phyloP scores from a whole-genome alignment of 148 eudicot genomes.

The Nepenthes gracilis region DNA sequence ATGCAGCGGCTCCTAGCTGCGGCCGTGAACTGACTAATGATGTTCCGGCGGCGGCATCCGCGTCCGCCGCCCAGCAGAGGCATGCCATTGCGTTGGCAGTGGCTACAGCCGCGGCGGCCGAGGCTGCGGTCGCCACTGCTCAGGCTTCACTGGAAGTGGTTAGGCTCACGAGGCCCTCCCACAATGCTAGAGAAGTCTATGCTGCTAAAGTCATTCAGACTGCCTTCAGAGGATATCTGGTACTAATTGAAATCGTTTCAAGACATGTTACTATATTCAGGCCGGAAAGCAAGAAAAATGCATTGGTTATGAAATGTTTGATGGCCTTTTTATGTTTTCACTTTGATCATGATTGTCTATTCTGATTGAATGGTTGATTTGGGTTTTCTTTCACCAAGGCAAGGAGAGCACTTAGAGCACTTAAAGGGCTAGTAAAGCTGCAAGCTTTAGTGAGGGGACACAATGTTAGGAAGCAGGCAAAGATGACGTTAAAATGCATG shows the following conservation, averaged over 20 bases:
- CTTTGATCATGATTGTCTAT: neutral
- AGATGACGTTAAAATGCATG: constrained; percentile 51
- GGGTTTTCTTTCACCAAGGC: constrained; percentile 18
- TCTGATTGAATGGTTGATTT: neutral
- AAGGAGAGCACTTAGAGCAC: constrained; percentile 41
- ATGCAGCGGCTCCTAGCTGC: neutral
- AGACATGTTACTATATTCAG: no score
- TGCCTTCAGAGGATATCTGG: constrained; percentile 46
- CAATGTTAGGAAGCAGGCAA: constrained; percentile 49
- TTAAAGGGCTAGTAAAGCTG: constrained; percentile 48
- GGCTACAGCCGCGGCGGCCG: constrained; percentile 34
- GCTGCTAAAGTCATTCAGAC: constrained; percentile 40
- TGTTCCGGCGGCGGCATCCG: constrained; percentile 4
- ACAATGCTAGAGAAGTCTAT: constrained; percentile 10
- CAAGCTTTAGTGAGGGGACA: constrained; percentile 53
- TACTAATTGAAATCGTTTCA: neutral
- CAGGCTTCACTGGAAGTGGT: constrained; percentile 33
- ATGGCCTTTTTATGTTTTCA: neutral
- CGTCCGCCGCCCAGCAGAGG: constrained; percentile 16
- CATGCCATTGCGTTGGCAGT: constrained; percentile 39
- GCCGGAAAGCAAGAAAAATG: no score
- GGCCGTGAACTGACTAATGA: neutral
- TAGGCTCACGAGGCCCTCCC: constrained; percentile 17
- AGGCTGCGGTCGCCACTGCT: constrained; percentile 35
- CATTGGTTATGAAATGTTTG: no score